A percentile compares a stretch with the other conserved stretches of the same genome.
phyloP scores from a whole-genome alignment of 805 yeast species.

The Yamadazyma takamatsuzukensis region DNA sequence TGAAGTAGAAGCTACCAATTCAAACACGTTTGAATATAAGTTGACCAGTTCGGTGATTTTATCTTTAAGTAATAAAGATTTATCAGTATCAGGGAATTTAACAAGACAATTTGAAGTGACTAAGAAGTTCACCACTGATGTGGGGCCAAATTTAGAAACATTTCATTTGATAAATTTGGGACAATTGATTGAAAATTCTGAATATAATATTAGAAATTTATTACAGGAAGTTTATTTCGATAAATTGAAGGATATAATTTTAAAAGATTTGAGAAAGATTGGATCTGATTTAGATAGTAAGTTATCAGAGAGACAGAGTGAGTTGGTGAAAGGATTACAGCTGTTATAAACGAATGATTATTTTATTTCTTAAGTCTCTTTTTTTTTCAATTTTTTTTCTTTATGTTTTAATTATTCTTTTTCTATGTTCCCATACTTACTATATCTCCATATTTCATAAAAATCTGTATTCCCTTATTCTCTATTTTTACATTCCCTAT shows the following conservation, averaged over 20 bases:
- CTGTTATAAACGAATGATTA: constrained; percentile 16
- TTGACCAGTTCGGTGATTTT: constrained; percentile 86
- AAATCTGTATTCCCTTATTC: no score
- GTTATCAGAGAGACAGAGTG: constrained; percentile 32
- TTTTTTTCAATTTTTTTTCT: no score
- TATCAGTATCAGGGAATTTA: constrained; percentile 72
- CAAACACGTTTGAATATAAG: constrained; percentile 49
- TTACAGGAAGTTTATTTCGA: constrained; percentile 94
- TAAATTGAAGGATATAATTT: constrained; percentile 81
- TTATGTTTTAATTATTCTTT: no score
- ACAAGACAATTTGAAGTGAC: constrained; percentile 76
- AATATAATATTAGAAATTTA: constrained; percentile 78
- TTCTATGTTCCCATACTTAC: no score
- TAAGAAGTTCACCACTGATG: constrained; percentile 25
- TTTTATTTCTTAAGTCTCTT: no score
- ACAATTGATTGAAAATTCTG: constrained; percentile 79
- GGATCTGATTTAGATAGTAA: constrained; percentile 29
- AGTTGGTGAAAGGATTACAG: constrained; percentile 37
- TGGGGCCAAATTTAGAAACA: constrained; percentile 38
- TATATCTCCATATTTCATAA: no score
- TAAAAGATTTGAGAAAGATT: constrained; percentile 39
- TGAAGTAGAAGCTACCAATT: constrained; percentile 53
- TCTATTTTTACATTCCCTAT: no score
- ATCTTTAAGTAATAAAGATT: constrained; percentile 44
- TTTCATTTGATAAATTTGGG: constrained; percentile 89